A percentile compares a stretch with the other conserved stretches of the same genome.
phyloP scores from a whole-genome alignment of 371 early-diverging fungal genomes.

The Dinochytrium kinnereticum region DNA sequence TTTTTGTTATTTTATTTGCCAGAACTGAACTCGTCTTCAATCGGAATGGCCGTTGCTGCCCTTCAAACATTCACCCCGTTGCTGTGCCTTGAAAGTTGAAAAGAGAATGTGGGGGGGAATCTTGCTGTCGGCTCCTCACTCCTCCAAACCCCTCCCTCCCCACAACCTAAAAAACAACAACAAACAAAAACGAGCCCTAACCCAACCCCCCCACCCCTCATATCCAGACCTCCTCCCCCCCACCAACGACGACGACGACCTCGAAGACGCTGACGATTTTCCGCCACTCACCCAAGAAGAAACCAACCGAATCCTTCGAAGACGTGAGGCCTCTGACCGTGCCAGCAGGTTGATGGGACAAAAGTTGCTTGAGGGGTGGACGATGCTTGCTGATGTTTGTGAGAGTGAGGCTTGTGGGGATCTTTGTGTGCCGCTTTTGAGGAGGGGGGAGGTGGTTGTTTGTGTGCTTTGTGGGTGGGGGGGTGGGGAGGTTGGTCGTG shows the following conservation, averaged over 20 bases:
- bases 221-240: background rate
- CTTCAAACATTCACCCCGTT: no score
- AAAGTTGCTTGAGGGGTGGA: constrained; percentile 8
- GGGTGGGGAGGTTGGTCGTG: no score
- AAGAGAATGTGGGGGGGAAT: no score
- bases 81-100: no score
- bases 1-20: no score
- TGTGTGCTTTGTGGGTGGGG: constrained; percentile 18
- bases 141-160: no score
- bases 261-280: background rate
- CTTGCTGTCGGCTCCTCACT: no score
- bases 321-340: constrained; percentile 9
- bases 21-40: no score
- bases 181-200: no score
- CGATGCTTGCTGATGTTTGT: constrained; percentile 20
- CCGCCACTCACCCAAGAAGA: background rate
- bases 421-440: constrained; percentile 10
- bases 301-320: background rate
- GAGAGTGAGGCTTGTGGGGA: background rate
- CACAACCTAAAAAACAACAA: no score
- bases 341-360: constrained; percentile 18
- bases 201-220: no score
- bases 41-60: no score
- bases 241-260: background rate
- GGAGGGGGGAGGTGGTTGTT: background rate